These are phyloP conservation scores for Phytophthora europaea DNA, from an alignment of 352 stramenopile species.

Conservation along the genomic window DNA sequence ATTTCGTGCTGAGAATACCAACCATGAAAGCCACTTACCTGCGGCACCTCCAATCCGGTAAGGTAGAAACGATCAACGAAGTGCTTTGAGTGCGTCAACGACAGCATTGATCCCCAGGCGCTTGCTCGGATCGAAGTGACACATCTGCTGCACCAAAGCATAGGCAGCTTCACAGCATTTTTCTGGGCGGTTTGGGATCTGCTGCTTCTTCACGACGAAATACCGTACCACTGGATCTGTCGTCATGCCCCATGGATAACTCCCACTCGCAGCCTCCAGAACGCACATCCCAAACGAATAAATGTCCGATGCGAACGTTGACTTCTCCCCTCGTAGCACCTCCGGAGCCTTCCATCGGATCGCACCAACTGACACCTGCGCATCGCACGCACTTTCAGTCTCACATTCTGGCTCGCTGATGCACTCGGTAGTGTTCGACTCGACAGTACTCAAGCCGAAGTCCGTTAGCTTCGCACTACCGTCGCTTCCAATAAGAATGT, in stretches of 20 bases:
- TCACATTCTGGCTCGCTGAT: slow-evolving; percentile 2
- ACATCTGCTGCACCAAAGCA: not conserved
- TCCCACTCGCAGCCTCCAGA: slow-evolving; percentile 11
- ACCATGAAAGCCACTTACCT: too few species aligned
- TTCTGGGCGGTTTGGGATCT: not conserved
- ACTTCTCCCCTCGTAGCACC: slow-evolving; percentile 8
- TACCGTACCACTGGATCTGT: slow-evolving; percentile 8
- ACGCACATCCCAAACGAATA: slow-evolving; percentile 45
- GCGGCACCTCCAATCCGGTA: too few species aligned
- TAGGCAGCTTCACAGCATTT: not conserved
- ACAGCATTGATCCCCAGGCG: not conserved
- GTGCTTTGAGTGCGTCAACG: not conserved
- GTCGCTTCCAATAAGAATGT: slow-evolving; percentile 26
- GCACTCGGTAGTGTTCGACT: not conserved
- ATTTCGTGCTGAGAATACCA: too few species aligned
- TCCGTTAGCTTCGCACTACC: slow-evolving; percentile 29
- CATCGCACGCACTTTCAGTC: not conserved
- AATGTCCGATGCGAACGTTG: slow-evolving; percentile 29
- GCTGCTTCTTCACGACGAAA: not conserved
- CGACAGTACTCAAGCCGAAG: slow-evolving; percentile 26
- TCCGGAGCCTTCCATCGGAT: slow-evolving; percentile 33
- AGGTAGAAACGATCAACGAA: not conserved
- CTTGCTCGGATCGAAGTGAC: not conserved
- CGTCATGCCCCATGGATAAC: slow-evolving; percentile 19
- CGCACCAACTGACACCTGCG: not conserved